Percentiles rank a stretch among this genome's conserved stretches.
Evolutionary conservation across 106 monocot species (phyloP).

Genomic region (Dendrobium officinale): DNA sequence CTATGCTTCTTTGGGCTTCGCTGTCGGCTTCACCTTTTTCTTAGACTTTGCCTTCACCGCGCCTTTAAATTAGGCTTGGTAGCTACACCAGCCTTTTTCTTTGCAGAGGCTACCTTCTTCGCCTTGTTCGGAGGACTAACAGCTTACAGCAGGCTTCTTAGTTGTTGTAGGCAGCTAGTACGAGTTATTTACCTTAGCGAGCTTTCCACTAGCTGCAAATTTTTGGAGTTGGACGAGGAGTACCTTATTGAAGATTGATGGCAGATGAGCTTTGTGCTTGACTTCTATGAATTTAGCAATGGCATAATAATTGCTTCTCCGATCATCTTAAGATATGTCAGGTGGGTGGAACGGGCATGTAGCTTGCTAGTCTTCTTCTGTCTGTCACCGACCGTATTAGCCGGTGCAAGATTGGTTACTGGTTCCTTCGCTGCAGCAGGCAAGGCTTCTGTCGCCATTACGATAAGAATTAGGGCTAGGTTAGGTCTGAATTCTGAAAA

Average conservation of each 20-base stretch:
- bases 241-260: slow-evolving; percentile 61
- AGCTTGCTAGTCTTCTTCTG: neutral
- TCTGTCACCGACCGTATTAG: neutral
- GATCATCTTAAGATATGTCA: slow-evolving; percentile 47
- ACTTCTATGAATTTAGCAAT: slow-evolving; percentile 77
- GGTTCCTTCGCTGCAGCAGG: neutral
- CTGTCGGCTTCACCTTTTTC: neutral
- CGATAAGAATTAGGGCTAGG: neutral
- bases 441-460: neutral
- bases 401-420: neutral
- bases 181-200: slow-evolving; percentile 70
- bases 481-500: neutral
- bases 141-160: neutral
- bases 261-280: slow-evolving; percentile 54
- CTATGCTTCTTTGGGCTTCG: neutral
- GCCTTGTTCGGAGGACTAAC: neutral
- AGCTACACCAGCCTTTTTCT: neutral
- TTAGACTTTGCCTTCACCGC: neutral
- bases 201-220: slow-evolving; percentile 53
- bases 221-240: slow-evolving; percentile 52
- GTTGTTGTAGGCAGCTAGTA: slow-evolving; percentile 41
- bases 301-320: slow-evolving; percentile 64
- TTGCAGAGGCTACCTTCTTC: neutral
- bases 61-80: neutral
- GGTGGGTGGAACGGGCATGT: neutral